Conservation (phyloP, 2,329 filamentous ascomycete species). For the Podosphaera aphanis region DNA sequence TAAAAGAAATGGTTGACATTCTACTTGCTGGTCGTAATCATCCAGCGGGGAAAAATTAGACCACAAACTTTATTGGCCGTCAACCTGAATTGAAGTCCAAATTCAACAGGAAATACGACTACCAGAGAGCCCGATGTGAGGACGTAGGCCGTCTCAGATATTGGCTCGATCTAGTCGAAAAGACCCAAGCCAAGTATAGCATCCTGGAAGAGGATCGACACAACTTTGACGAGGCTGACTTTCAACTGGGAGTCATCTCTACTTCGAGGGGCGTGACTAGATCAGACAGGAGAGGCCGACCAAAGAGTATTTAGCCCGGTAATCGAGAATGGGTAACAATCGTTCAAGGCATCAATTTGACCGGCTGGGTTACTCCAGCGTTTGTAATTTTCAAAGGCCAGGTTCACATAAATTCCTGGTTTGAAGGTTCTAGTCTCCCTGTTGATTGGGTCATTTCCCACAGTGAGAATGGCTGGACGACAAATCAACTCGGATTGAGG, state of each 20-base stretch:
- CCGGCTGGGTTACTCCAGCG: conserved; percentile 7
- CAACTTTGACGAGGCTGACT: conserved; percentile 1
- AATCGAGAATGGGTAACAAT: conserved; percentile 13
- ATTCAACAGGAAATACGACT: neutral
- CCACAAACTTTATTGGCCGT: neutral
- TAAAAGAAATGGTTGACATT: neutral
- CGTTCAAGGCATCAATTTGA: conserved; percentile 10
- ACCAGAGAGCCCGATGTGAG: neutral
- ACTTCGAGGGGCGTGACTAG: conserved; percentile 6
- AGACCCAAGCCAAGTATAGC: conserved; percentile 6
- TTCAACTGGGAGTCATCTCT: conserved; percentile 7
- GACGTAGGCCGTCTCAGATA: neutral
- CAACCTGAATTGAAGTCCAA: neutral
- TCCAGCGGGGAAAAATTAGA: neutral
- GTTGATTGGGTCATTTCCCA: neutral
- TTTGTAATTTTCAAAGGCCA: conserved; percentile 1
- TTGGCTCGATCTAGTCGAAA: conserved; percentile 6
- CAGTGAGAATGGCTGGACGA: neutral
- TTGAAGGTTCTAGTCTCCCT: neutral
- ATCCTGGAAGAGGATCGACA: conserved; percentile 5
- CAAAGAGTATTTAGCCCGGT: conserved; percentile 7
- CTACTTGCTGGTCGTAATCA: neutral
- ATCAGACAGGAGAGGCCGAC: conserved; percentile 5
- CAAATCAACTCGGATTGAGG: neutral
- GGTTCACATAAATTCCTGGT: neutral